Evolutionary conservation across 2,329 filamentous ascomycete genomes (phyloP), one percentile per base, ranked within the genome.

Genomic region (Hymenoscyphus fructigenus): DNA sequence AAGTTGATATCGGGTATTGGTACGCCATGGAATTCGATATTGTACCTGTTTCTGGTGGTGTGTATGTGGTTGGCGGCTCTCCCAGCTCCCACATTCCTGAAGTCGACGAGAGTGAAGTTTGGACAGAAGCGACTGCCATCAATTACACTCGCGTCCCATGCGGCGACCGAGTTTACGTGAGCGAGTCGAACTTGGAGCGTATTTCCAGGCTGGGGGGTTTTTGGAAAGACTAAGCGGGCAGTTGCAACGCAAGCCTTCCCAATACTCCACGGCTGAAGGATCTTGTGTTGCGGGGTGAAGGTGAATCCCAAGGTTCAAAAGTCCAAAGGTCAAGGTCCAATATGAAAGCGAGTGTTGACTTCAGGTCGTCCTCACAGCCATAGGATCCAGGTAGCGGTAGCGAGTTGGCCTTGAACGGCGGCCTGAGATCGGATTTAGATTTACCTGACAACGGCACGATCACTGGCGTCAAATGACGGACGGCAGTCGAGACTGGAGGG

Each of bases 71-170:
- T 53, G 66, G 68, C 61, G 70, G 63, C 66, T 73, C 71, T 65
- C 69, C 70, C 69, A 72, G 64, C 62, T 71, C 69, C 73, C 73
- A 75, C 68, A 73, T 71, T 64, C 66, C 70, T 67, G 69, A 67
- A 66, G 72, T 74, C 64, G 73, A 71, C 66, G 69, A 69, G 44
- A 70, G 65, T 68, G 67, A 67, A 67, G 67, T 63, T 68, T 73
- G 72, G 62, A 75, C 68, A 67, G 72, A 74, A 50, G 44, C 26
- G 67, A 74, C 70, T 73, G 74, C 73, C 74, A 75, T 75, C 71
- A 74, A 73, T 70, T 72, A 65, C 68, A 68, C 62, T 60, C 70
- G 64, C 50, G 47, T 66, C 38, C 65, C 69, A 71, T 71, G 60
- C 56, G 62, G 10, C 34, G 34, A 36, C 34, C 34, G 14, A 66